Base-by-base conservation (phyloP, 306 rosid genomes). In the Datisca glomerata region DNA sequence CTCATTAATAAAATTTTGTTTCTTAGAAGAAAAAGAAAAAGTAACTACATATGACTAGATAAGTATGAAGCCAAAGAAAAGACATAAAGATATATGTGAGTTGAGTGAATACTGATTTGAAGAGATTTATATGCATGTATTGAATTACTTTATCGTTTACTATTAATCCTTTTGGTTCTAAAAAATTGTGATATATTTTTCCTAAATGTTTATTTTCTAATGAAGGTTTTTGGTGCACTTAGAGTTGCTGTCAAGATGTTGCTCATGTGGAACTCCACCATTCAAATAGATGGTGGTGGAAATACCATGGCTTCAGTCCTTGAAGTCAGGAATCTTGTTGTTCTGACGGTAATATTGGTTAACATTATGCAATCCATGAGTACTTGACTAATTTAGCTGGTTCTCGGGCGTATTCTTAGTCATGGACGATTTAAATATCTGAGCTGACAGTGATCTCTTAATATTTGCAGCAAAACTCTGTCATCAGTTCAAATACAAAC, bases 201-300 rank as follows among this genome's bases (percentile, higher is more conserved):
- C n/a, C n/a, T n/a, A 10, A 42, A 21, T 12, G 13, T 3, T 21
- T 19, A 5, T 47, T 49, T 46, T 57, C 42, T 61, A 49, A 33
- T 84, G 78, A 67, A 89, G 97, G 97, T 89, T 59, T 89, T 65
- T 70, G 97, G 97, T 57, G 97, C 97, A 47, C 78, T 89, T 70
- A 74, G 97, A 83, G 93, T 89, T 63, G 49, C 83, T 59, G 81
- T 89, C 63, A 89, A 89, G 74, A 80, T 89, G 93, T 53, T 89
- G 70, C 91, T 89, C 41, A 89, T 89, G 97, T 74, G 93, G 97
- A 73, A 84, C 68, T 74, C 97, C 58, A 59, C 56, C 48, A 80
- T 89, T 45, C 73, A 72, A 76, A 79, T 89, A 52, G 89, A 83
- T 27, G 95, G 95, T 27, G 89, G 94, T 37, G 77, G 67, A 66